These are phyloP conservation scores for Cafeteria roenbergensis DNA, from an alignment of 108 stramenopile species.

Conservation along the genomic window DNA sequence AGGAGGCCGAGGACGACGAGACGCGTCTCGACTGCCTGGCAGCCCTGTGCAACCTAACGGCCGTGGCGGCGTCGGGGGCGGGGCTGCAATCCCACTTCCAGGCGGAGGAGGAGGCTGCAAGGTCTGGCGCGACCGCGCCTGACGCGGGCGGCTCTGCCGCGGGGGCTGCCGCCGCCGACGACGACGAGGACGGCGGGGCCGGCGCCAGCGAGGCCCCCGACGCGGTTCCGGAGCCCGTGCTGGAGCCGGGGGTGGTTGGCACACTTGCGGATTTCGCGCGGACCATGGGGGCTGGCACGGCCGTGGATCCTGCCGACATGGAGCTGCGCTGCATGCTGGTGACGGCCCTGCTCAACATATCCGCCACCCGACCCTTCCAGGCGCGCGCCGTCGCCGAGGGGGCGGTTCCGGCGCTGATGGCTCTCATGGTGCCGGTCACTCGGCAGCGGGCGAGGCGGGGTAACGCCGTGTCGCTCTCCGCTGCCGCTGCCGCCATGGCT, in stretches of 20 bases:
- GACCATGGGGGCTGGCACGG: not conserved
- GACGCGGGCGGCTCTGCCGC: not conserved
- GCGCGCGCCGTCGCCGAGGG: not conserved
- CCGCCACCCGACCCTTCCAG: not conserved
- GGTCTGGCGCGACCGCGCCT: no score
- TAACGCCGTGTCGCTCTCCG: no score
- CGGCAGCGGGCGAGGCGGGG: not conserved
- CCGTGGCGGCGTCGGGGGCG: no score
- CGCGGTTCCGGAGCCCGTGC: not conserved
- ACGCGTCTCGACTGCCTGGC: not conserved
- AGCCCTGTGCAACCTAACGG: not conserved
- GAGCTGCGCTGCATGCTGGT: not conserved
- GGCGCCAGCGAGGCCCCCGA: not conserved
- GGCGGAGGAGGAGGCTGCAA: no score
- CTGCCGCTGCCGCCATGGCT: not conserved
- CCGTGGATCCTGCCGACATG: not conserved
- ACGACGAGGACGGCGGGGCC: not conserved
- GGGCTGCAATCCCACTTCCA: no score
- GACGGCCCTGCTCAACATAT: constrained; percentile 2
- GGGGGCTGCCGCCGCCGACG: no score
- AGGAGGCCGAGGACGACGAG: not conserved
- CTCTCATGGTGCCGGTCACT: not conserved
- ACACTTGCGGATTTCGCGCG: not conserved
- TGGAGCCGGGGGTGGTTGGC: not conserved
- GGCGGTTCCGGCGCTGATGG: not conserved